These are phyloP conservation scores for Paraglomus occultum DNA, from an alignment of 192 early-diverging fungal species.

Conservation along the genomic window DNA sequence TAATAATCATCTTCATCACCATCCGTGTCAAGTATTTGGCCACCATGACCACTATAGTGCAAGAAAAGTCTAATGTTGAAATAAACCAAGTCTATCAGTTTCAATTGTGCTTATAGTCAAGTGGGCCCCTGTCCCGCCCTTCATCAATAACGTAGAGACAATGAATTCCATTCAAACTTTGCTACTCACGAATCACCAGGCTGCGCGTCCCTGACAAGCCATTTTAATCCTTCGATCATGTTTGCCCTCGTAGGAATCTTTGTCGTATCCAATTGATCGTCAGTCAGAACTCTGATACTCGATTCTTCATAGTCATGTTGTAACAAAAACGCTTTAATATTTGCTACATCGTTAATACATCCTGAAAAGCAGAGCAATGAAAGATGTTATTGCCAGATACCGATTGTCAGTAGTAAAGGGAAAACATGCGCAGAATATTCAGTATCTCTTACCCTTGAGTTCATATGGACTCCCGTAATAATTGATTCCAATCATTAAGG, in stretches of 20 bases:
- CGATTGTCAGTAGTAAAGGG: no score
- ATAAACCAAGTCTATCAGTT: no score
- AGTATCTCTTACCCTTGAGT: conserved; percentile 44
- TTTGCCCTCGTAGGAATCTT: conserved; percentile 72
- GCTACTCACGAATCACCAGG: conserved; percentile 62
- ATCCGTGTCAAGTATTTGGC: conserved; percentile 50
- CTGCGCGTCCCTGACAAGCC: conserved; percentile 72
- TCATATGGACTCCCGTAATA: conserved; percentile 65
- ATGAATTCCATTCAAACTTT: no score
- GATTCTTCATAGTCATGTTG: conserved; percentile 63
- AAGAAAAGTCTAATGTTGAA: conserved; percentile 56
- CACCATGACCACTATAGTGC: conserved; percentile 82
- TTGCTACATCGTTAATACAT: conserved; percentile 83
- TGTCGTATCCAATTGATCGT: conserved; percentile 63
- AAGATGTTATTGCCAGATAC: no score
- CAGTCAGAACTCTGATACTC: conserved; percentile 75
- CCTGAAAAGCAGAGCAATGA: conserved; percentile 38
- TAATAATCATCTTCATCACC: conserved; percentile 79
- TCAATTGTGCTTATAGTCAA: no score
- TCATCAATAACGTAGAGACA: no score
- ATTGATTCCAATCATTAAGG: conserved; percentile 92
- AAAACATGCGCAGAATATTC: no score
- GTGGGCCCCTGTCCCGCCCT: no score
- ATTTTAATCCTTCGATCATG: conserved; percentile 72
- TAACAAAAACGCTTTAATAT: conserved; percentile 70